phyloP scores from a whole-genome alignment of 2,329 filamentous ascomycete genomes.

The Xenoacremonium recifei region DNA sequence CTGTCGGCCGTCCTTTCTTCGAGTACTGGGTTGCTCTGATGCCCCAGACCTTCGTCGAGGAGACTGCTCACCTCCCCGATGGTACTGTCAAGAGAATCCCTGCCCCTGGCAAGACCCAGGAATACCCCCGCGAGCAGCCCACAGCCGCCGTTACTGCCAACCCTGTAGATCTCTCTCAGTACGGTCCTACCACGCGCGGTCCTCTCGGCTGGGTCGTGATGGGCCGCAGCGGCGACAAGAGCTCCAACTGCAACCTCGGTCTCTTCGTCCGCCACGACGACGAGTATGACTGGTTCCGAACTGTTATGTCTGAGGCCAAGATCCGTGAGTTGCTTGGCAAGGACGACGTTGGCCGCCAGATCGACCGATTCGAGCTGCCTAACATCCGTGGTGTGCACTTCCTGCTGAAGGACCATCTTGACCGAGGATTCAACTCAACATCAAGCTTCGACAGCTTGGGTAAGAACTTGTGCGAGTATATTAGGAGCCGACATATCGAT shows the following conservation, averaged over 20 bases:
- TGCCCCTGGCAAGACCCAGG: slow-evolving; percentile 3
- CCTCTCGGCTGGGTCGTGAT: slow-evolving; percentile 28
- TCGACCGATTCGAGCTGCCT: slow-evolving; percentile 45
- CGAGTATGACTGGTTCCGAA: slow-evolving; percentile 44
- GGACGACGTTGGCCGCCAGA: slow-evolving; percentile 32
- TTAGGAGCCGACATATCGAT: slow-evolving; percentile 41
- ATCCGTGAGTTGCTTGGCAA: slow-evolving; percentile 35
- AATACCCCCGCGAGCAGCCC: slow-evolving; percentile 14
- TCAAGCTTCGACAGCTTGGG: slow-evolving; percentile 38
- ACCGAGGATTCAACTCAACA: slow-evolving; percentile 34
- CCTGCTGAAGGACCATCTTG: slow-evolving; percentile 45
- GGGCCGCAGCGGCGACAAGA: slow-evolving; percentile 38
- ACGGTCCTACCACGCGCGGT: slow-evolving; percentile 20
- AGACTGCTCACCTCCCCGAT: slow-evolving; percentile 13
- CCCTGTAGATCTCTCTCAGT: slow-evolving; percentile 12
- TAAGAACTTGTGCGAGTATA: slow-evolving; percentile 43
- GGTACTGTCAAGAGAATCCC: slow-evolving; percentile 14
- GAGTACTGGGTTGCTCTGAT: slow-evolving; percentile 25
- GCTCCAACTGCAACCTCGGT: slow-evolving; percentile 39
- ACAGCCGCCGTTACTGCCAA: slow-evolving; percentile 16
- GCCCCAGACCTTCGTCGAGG: slow-evolving; percentile 19
- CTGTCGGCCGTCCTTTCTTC: slow-evolving; percentile 28
- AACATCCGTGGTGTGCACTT: slow-evolving; percentile 33
- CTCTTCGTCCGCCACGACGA: slow-evolving; percentile 42
- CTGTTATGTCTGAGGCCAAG: slow-evolving; percentile 36